Conservation (phyloP, 2,329 filamentous ascomycete species). For the Fonsecaea nubica region DNA sequence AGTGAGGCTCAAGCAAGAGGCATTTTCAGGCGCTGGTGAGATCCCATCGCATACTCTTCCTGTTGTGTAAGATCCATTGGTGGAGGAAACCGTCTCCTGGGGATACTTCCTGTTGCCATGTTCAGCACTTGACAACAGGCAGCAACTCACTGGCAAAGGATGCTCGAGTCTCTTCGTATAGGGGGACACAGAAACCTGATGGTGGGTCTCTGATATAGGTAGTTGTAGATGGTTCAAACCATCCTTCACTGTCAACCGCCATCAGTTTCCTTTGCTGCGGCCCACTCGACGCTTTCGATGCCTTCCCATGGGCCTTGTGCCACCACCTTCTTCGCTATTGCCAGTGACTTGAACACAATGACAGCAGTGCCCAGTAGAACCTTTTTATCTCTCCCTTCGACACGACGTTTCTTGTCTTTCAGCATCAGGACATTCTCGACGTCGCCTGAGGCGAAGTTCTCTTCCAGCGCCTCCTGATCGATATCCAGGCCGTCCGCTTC, state of each 20-base stretch:
- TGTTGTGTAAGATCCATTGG: not conserved
- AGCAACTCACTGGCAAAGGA: conserved; percentile 9
- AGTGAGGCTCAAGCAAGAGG: not conserved
- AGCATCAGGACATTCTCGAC: conserved; percentile 62
- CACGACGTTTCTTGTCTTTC: conserved; percentile 59
- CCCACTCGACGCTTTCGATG: conserved; percentile 64
- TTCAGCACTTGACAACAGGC: conserved; percentile 14
- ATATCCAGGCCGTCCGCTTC: conserved; percentile 55
- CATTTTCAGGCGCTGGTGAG: not conserved
- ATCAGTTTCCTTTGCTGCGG: conserved; percentile 60
- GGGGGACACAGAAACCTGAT: not conserved
- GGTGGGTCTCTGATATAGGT: not conserved
- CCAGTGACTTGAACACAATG: conserved; percentile 63
- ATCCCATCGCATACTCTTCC: not conserved
- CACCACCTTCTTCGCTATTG: conserved; percentile 40
- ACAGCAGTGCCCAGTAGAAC: conserved; percentile 60
- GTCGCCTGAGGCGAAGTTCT: conserved; percentile 63
- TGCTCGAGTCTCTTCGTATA: not conserved
- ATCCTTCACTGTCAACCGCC: conserved; percentile 41
- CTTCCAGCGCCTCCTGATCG: conserved; percentile 55
- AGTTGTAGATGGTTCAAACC: not conserved
- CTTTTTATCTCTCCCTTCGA: conserved; percentile 59
- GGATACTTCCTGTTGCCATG: conserved; percentile 1
- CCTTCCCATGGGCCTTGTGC: conserved; percentile 51
- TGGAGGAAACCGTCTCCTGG: not conserved